Base-by-base conservation (phyloP, 495 filamentous ascomycete genomes). In the Podospora anserina region DNA sequence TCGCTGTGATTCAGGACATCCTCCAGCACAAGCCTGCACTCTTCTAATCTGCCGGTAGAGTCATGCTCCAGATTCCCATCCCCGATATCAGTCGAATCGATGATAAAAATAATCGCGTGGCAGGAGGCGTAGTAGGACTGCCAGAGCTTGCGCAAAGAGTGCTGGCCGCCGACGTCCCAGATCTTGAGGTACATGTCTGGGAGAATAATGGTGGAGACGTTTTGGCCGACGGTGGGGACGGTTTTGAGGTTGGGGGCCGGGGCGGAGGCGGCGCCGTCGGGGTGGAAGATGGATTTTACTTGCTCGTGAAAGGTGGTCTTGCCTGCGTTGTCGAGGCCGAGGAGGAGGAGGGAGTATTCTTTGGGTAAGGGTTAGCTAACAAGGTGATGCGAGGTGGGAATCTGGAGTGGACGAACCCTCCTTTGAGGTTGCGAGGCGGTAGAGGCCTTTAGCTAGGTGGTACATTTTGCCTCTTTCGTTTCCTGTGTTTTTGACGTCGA, bases 251-350 rank as follows among this genome's bases (percentile, higher is more conserved):
- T 86, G 7, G 85, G 78, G 64, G 86, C 78, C 66, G 87, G 83
- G 72, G 85, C 83, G 67, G 85, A 84, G 64, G 86, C 83, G 64
- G 86, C 83, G 72, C 85, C 83, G 67, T 86, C 85, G 49, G 90
- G 88, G 66, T 89, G 85, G 81, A 91, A 96, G 74, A 94, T 83
- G 54, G 92, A 86, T 81, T 97, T 97, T 75, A 97, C 91, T 76
- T 97, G 92, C 69, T 95, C 92, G 79, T 97, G 93, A 77, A 99
- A 93, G 16, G 95, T 99, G 49, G 95, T 98, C 83, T 99, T 99
- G 79, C 95, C 95, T 64, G 95, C 95, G 75, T 97, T 97, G 82
- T 99, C 95, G 76, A 99, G 90, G 64, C 95, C 95, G 71, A 98
- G 91, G 62, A 99, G 91, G 68, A 99, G 90, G 72, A 98, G 91